Evolutionary conservation across 495 filamentous ascomycete species (phyloP).

Genomic region (Immersiella caudata): DNA sequence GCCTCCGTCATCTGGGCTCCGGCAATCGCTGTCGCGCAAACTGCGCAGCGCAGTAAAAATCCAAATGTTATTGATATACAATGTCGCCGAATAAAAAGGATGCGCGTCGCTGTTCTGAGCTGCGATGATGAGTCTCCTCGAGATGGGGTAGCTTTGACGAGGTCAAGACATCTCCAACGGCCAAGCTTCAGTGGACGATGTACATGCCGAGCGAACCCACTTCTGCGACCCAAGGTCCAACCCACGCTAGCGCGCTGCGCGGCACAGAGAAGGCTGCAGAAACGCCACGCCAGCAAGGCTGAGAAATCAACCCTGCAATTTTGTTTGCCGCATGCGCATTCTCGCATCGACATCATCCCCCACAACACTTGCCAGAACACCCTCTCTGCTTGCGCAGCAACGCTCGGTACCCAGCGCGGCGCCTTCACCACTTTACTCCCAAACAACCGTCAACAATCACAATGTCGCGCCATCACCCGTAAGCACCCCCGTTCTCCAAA

Average conservation of each 20-base stretch:
- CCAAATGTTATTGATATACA: neutral
- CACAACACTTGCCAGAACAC: neutral
- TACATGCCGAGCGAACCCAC: neutral
- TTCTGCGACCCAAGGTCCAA: neutral
- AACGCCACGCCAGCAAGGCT: constrained; percentile 19
- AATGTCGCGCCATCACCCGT: constrained; percentile 47
- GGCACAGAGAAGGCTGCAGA: neutral
- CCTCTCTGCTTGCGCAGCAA: neutral
- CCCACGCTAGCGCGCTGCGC: neutral
- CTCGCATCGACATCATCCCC: neutral
- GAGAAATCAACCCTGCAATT: constrained; percentile 18
- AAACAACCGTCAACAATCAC: neutral
- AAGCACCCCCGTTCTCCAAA: constrained; percentile 18
- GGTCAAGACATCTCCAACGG: neutral
- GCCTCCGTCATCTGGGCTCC: constrained; percentile 7
- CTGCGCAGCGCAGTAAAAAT: neutral
- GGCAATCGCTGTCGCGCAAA: neutral
- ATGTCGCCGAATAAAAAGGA: neutral
- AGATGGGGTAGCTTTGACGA: neutral
- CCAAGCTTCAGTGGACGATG: too few relatives aligned
- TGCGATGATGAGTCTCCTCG: neutral
- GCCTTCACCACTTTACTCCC: neutral
- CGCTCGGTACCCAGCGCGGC: neutral
- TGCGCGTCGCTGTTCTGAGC: neutral
- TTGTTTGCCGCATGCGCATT: neutral